Percentiles rank a stretch among this genome's conserved stretches.
Evolutionary conservation across 148 eudicot genomes (phyloP).

Genomic region (Amaranthus palmeri): DNA sequence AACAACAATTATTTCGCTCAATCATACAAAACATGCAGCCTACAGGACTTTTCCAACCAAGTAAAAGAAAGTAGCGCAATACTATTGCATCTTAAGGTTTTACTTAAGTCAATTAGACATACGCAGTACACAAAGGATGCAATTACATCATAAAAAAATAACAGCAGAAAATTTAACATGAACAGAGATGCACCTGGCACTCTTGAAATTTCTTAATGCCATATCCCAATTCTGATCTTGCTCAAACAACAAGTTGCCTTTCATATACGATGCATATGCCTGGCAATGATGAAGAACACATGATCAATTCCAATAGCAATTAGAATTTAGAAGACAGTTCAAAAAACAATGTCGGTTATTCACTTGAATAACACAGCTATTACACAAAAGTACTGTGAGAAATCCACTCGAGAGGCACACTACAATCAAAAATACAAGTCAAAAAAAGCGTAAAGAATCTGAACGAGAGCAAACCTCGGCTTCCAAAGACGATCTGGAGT

Average conservation of each 20-base stretch:
- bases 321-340: conserved; percentile 1
- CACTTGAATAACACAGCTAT: not conserved
- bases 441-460: not conserved
- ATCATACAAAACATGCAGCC: conserved; percentile 5
- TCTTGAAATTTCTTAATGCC: conserved; percentile 81
- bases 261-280: conserved; percentile 96
- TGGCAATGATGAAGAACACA: conserved; percentile 28
- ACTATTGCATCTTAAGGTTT: not conserved
- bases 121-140: no score
- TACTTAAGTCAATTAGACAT: not conserved
- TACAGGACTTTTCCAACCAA: not conserved
- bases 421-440: not conserved
- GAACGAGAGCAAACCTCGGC: conserved; percentile 63
- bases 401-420: not conserved
- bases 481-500: conserved; percentile 93
- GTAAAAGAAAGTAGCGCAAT: not conserved
- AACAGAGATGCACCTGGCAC: conserved; percentile 58
- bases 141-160: not conserved
- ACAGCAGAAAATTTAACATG: not conserved
- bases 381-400: not conserved
- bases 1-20: not conserved
- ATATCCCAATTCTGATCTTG: conserved; percentile 91
- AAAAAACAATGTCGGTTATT: not conserved
- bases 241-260: conserved; percentile 81
- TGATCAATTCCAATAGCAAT: conserved; percentile 10